Base-by-base conservation (phyloP, 371 early-diverging fungal species). In the Saksenaea oblongispora region DNA sequence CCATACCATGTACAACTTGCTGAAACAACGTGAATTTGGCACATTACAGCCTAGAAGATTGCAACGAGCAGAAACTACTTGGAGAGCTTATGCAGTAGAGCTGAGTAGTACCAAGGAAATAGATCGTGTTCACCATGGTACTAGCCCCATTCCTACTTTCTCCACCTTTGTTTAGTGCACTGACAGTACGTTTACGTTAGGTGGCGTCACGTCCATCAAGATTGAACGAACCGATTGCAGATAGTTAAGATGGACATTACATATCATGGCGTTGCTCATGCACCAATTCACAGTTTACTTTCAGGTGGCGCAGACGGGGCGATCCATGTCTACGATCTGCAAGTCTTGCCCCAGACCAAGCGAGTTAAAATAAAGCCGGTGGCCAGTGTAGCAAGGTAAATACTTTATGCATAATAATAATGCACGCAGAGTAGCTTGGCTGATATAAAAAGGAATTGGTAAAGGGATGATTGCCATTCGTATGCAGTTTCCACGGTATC, bases 261-360 rank as follows among this genome's bases (percentile, higher is more conserved):
- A 4, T 18, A 8, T n/a, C n/a, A 18, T 26, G 26, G 2, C 15
- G 27, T 15, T 26, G 10, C 57, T 59, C n/a, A 28, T 60, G 14
- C 35, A 24, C 34, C 24, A 26, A 14, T 5, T 56, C 18, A 34
- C 59, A 87, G 88, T 66, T 64, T 91, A 54, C 68, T 94, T 18
- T 83, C 89, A 5, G 85, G 89, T 7, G 93, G 91, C 11, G 82
- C 84, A 4, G 87, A 93, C 72, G 80, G 86, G 11, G 76, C 83
- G 34, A 74, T 93, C 0, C 83, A 87, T 58, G 70, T 94, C 1
- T 93, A 87, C 72, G 93, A 94, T 69, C 72, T 93, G 34, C 84
- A 86, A 2, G 63, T 62, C 22, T 57, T 71, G 0, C 66, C 73
- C 24, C 58, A 69, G 7, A 66, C 75, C 5, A 72, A 76, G 8